A percentile compares a stretch with the other conserved stretches of the same genome.
Evolutionary conservation across 2,329 filamentous ascomycete species (phyloP).

Genomic region (Nemania serpens): DNA sequence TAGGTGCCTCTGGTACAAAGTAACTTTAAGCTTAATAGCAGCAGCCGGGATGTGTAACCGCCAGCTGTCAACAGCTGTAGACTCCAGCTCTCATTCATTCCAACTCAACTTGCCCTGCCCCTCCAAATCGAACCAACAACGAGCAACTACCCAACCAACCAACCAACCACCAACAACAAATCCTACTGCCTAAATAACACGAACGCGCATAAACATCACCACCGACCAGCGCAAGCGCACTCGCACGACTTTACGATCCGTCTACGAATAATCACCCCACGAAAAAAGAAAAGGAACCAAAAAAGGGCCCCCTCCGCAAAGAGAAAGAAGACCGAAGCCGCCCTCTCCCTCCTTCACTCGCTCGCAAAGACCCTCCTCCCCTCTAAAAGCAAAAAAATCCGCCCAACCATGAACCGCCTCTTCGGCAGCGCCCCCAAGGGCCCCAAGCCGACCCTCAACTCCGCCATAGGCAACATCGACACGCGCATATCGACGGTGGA

Average conservation of each 20-base stretch:
- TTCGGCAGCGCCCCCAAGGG: conserved; percentile 87
- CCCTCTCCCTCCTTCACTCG: too few species aligned
- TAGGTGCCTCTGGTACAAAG: too few species aligned
- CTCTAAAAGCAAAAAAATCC: not conserved
- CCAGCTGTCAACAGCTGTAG: too few species aligned
- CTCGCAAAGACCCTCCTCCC: too few species aligned
- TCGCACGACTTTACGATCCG: not conserved
- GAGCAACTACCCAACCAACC: not conserved
- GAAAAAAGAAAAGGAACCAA: not conserved
- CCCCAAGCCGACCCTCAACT: conserved; percentile 81
- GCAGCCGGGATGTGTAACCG: too few species aligned
- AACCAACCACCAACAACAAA: conserved; percentile 12
- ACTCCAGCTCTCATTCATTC: too few species aligned
- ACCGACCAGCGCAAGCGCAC: not conserved
- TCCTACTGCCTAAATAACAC: conserved; percentile 6
- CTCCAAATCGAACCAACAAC: conserved; percentile 9
- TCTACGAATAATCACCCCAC: not conserved
- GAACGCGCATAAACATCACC: not conserved
- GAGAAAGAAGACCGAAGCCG: too few species aligned
- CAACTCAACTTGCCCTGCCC: not conserved
- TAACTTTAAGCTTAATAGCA: too few species aligned
- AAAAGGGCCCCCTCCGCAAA: too few species aligned
- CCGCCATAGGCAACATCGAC: conserved; percentile 75
- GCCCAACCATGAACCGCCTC: conserved; percentile 86
- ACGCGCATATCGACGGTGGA: conserved; percentile 73